Evolutionary conservation across 208 protist species (phyloP).

Genomic region (Acanthamoeba castellanii): DNA sequence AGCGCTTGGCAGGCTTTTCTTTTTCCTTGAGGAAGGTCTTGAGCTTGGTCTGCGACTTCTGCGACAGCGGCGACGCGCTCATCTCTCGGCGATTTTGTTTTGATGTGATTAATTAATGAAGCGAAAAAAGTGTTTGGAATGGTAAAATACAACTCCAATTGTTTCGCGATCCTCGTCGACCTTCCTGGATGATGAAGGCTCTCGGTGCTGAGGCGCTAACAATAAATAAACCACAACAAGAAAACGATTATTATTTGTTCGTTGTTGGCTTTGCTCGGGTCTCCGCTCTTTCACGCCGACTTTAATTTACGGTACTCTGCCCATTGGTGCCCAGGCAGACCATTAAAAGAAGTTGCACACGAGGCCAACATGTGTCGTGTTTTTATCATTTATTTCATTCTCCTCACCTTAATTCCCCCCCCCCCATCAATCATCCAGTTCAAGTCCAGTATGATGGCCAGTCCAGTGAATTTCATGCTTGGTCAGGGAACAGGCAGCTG

Average conservation of each 20-base stretch:
- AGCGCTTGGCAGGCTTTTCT: conserved; percentile 50
- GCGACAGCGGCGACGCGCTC: background rate
- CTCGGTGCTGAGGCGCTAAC: too few species aligned
- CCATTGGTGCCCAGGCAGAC: background rate
- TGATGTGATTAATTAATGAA: background rate
- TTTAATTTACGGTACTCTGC: background rate
- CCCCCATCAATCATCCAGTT: too few species aligned
- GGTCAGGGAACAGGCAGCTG: too few species aligned
- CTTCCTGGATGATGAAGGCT: too few species aligned
- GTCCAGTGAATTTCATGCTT: too few species aligned
- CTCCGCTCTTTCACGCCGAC: background rate
- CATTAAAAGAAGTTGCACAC: too few species aligned
- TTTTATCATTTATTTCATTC: too few species aligned
- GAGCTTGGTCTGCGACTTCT: conserved; percentile 65
- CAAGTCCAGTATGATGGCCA: too few species aligned
- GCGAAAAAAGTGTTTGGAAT: background rate
- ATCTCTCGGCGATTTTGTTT: background rate
- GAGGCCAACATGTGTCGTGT: too few species aligned
- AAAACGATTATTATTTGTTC: too few species aligned
- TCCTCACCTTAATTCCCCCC: too few species aligned
- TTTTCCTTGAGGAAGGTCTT: conserved; percentile 68
- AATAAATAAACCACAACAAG: background rate
- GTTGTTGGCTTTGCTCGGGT: background rate
- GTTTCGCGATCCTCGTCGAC: background rate
- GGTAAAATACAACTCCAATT: background rate